Percentiles rank a stretch among this genome's conserved stretches.
These are phyloP conservation scores for Tylopilus rubrobrunneus DNA, from an alignment of 768 basidiomycete genomes.

Conservation along the genomic window DNA sequence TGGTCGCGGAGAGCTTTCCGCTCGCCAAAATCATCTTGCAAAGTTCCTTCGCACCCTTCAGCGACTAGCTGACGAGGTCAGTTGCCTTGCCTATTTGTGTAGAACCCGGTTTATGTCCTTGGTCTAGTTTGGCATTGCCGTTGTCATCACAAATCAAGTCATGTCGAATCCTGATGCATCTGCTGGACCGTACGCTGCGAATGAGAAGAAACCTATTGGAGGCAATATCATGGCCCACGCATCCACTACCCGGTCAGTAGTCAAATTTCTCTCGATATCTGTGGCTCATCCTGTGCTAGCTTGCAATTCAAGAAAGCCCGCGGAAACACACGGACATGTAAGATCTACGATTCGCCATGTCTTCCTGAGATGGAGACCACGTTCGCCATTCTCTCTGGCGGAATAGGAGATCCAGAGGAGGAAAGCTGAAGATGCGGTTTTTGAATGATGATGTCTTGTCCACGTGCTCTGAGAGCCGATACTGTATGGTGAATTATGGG, in stretches of 20 bases:
- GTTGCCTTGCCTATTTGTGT: conserved; percentile 17
- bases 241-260: conserved; percentile 82
- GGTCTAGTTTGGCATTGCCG: conserved; percentile 89
- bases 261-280: neutral
- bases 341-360: conserved; percentile 97
- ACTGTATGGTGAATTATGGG: conserved; percentile 5
- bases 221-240: conserved; percentile 99
- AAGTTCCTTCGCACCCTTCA: conserved; percentile 93
- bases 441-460: neutral
- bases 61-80: conserved; percentile 92
- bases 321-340: conserved; percentile 89
- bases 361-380: conserved; percentile 94
- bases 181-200: conserved; percentile 80
- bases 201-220: conserved; percentile 98
- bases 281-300: conserved; percentile 35
- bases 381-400: conserved; percentile 88
- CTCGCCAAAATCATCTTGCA: conserved; percentile 92
- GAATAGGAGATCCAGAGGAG: conserved; percentile 94
- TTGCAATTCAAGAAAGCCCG: conserved; percentile 90
- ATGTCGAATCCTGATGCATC: conserved; percentile 98
- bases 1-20: conserved; percentile 92
- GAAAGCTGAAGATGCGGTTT: conserved; percentile 43
- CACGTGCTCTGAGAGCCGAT: neutral
- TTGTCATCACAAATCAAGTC: conserved; percentile 97
- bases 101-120: conserved; percentile 5